Base-by-base conservation (phyloP, 1,139 yeast genomes). In the Pichiaceae sp. region DNA sequence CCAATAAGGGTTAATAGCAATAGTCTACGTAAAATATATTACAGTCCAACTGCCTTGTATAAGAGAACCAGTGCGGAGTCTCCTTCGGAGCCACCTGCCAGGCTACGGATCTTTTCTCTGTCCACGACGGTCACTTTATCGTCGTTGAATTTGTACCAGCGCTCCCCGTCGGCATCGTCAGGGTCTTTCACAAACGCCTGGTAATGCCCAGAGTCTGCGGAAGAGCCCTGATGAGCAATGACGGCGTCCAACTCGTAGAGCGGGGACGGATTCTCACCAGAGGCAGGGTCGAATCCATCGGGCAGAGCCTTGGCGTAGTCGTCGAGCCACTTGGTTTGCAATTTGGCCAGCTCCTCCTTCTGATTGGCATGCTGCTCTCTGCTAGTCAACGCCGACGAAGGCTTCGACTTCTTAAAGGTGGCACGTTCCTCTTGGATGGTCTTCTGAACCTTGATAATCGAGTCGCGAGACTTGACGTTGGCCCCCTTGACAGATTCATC, bases 41-140 rank as follows among this genome's bases (percentile, higher is more conserved):
- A 43, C 35, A 56, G 42, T 16, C 91, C 94, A 49, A 78, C 73
- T 3, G 86, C 94, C 54, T 80, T 81, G 66, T 91, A 91, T 38
- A 91, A 62, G 47, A 89, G 70, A 43, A 93, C 79, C 60, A 91
- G 73, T 2, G 98, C 98, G 52, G 94, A 78, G 60, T 91, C 98
- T 50, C 95, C 79, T 63, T 93, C 98, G 43, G 98, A 96, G 37
- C 99, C 99, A 33, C 98, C 99, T 7, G 96, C 84, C 46, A 93
- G 70, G 38, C 73, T 63, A 56, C 86, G 96, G 44, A 91, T 76
- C 55, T 75, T 85, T 38, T 86, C 93, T 54, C 76, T 83, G 42
- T 70, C 73, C 14, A 89, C 87, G 29, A 70, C 63, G 8, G 78
- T 65, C n/a, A 93, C 95, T 56, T 82, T 81, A 60, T 89, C 95